Base-by-base conservation (phyloP, 2,329 filamentous ascomycete genomes). In the Botrytis byssoidea region DNA sequence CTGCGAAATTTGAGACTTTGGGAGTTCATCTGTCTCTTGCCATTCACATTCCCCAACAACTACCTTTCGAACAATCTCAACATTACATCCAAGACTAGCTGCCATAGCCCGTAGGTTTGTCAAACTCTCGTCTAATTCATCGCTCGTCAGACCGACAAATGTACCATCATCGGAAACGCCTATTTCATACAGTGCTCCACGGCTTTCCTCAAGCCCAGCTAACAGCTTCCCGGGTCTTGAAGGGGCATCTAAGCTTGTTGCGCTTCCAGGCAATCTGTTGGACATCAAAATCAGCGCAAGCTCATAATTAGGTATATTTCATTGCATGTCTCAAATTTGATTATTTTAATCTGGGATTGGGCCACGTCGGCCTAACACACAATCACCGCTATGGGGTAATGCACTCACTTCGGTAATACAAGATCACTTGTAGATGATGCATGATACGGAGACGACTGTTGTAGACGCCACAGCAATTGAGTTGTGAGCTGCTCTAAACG, bases 161-260 rank as follows among this genome's bases (percentile, higher is more conserved):
- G 92, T 94, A 12, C 96, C 96, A 83, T 98, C 94, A 81, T 99
- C 96, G 42, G 95, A 92, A 16, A 99, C 94, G 0, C 96, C 96
- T 81, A 99, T 97, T 82, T 99, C 95, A 79, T 99, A 99, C 68
- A 98, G 83, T 1, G 96, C 96, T 8, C 96, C 96, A 77, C 93
- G 92, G 25, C 94, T 98, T 81, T 97, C 95, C 81, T 98, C 95
- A 14, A 99, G 85, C 0, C 96, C 94, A 3, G 95, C 90, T 10
- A 94, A 85, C 59, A 92, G 84, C 75, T 90, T 89, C 12, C 83
- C 85, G 2, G 88, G 84, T 74, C 85, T 84, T 69, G 87, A 81
- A 12, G 86, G 83, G 35, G 82, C 80, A 55, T 85, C 81, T 29
- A 87, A 80, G 71, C 86, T 84, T 35, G 84, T 81, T n/a, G 80